Percentiles rank a stretch among this genome's conserved stretches.
phyloP scores from a whole-genome alignment of 179 eudicot species.

The Beta corolliflora region DNA sequence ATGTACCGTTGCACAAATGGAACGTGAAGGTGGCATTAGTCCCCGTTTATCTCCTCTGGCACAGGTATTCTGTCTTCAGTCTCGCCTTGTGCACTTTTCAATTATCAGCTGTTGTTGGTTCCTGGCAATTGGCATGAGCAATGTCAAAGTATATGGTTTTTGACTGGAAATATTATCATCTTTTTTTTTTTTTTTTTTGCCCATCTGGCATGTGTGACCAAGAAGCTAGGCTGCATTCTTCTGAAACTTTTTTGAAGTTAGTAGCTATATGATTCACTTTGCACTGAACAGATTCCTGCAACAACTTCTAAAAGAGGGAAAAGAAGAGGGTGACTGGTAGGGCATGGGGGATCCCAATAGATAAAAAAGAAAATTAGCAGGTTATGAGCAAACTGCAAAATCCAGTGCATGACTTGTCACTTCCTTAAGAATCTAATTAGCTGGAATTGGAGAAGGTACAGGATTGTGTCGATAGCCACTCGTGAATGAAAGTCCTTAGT shows the following conservation, averaged over 20 bases:
- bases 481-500: too few species aligned
- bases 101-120: neutral
- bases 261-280: neutral
- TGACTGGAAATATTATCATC: neutral
- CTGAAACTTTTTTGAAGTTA: neutral
- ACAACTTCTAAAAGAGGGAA: neutral
- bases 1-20: constrained; percentile 97
- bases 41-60: constrained; percentile 97
- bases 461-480: neutral
- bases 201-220: neutral
- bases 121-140: neutral
- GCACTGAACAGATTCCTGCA: neutral
- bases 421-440: neutral
- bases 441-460: neutral
- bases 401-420: neutral
- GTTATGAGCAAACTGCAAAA: neutral
- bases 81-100: constrained; percentile 6
- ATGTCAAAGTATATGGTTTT: neutral
- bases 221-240: constrained; percentile 6
- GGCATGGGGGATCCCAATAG: neutral
- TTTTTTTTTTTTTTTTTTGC: neutral
- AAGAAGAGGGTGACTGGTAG: neutral
- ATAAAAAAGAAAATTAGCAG: neutral
- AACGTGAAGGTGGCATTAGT: constrained; percentile 98
- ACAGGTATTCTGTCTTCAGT: constrained; percentile 50